Conservation (phyloP, 1,139 yeast genomes). For the Pichia sorboxylosa region DNA sequence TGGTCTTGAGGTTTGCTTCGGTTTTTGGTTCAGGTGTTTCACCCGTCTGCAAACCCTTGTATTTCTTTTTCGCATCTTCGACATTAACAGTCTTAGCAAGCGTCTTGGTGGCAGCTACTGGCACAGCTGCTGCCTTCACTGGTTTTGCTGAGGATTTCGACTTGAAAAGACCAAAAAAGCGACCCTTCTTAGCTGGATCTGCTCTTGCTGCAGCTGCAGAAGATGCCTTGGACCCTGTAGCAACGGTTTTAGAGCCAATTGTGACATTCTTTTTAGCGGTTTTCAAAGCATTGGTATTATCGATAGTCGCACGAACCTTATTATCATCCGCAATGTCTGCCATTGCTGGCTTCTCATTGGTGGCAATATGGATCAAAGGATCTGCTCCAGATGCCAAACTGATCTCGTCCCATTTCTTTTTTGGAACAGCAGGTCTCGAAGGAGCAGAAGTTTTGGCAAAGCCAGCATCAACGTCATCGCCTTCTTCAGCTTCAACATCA, state of each 20-base stretch:
- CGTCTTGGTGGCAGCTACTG: neutral
- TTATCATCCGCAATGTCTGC: constrained; percentile 12
- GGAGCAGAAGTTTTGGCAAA: constrained; percentile 8
- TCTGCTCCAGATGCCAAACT: constrained; percentile 14
- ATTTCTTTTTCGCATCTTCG: constrained; percentile 8
- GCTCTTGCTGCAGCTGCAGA: constrained; percentile 1
- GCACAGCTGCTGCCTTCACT: constrained; percentile 3
- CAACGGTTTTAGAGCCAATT: constrained; percentile 4
- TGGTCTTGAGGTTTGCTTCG: neutral
- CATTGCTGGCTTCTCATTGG: constrained; percentile 21
- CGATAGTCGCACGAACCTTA: constrained; percentile 1
- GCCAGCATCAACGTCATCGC: constrained; percentile 11
- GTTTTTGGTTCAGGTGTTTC: neutral
- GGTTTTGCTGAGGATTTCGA: constrained; percentile 3
- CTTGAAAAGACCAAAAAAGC: constrained; percentile 9
- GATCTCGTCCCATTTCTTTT: constrained; percentile 19
- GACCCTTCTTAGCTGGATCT: constrained; percentile 4
- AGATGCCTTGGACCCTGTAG: constrained; percentile 1
- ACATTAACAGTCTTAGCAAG: too few species aligned
- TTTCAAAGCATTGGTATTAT: neutral
- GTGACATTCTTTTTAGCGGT: constrained; percentile 1
- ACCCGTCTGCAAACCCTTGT: constrained; percentile 9
- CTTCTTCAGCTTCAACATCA: constrained; percentile 7
- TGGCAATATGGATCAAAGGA: constrained; percentile 16
- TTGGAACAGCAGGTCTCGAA: constrained; percentile 11